A percentile compares a stretch with the other conserved stretches of the same genome.
phyloP scores from a whole-genome alignment of 2,329 filamentous ascomycete species.

The Sporothrix protearum region DNA sequence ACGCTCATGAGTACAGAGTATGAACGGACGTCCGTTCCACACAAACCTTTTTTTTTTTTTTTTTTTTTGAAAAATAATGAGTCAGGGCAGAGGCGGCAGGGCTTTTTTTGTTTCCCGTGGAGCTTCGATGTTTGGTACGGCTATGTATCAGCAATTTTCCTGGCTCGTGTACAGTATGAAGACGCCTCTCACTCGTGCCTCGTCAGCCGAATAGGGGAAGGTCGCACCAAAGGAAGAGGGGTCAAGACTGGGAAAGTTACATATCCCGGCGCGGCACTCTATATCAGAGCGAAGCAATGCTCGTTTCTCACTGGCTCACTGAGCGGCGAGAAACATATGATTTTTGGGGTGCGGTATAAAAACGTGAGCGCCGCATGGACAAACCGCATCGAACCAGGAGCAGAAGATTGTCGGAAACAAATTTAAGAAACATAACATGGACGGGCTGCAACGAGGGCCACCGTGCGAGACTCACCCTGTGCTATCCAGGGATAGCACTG shows the following conservation, averaged over 20 bases:
- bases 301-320: neutral
- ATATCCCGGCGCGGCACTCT: conserved; percentile 9
- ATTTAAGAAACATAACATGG: neutral
- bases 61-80: neutral
- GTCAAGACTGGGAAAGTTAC: neutral
- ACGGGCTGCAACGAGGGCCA: conserved; percentile 1
- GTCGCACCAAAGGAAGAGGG: conserved; percentile 13
- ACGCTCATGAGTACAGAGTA: neutral
- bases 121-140: conserved; percentile 17
- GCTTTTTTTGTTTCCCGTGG: conserved; percentile 1
- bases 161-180: neutral
- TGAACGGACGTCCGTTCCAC: conserved; percentile 17
- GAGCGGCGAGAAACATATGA: conserved; percentile 17
- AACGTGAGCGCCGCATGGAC: neutral
- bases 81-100: neutral
- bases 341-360: neutral
- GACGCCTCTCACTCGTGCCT: conserved; percentile 1
- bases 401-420: neutral
- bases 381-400: neutral
- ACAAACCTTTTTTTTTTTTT: neutral
- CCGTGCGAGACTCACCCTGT: conserved; percentile 6
- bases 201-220: conserved; percentile 14
- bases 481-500: neutral
- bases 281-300: neutral
- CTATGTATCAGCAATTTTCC: conserved; percentile 19